A percentile compares a stretch with the other conserved stretches of the same genome.
These are phyloP conservation scores for Luffa acutangula DNA, from an alignment of 306 rosid genomes.

Conservation along the genomic window DNA sequence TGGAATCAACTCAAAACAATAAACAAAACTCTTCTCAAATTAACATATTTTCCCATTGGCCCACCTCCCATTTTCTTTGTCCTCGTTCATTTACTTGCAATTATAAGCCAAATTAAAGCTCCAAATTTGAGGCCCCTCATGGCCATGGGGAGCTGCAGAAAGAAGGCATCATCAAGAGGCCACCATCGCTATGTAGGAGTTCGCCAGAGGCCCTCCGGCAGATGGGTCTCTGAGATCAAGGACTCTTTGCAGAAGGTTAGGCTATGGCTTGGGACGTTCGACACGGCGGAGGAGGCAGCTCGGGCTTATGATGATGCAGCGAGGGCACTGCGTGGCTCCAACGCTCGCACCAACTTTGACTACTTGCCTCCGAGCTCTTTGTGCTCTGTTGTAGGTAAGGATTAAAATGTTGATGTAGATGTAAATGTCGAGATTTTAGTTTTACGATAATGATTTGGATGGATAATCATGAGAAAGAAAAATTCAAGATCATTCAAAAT, in stretches of 20 bases:
- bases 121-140: background rate
- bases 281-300: slow-evolving; percentile 62
- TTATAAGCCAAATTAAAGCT: background rate
- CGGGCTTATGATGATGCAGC: slow-evolving; percentile 61
- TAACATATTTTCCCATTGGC: background rate
- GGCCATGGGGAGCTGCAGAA: slow-evolving; percentile 14
- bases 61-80: background rate
- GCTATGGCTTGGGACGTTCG: slow-evolving; percentile 75
- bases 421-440: background rate
- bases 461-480: too few species aligned
- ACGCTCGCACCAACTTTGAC: slow-evolving; percentile 67
- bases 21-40: background rate
- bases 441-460: too few species aligned
- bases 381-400: background rate
- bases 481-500: too few species aligned
- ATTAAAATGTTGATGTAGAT: background rate
- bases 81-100: background rate
- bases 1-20: background rate
- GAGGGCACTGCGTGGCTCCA: slow-evolving; percentile 50
- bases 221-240: slow-evolving; percentile 89
- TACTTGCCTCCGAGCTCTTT: slow-evolving; percentile 14
- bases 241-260: slow-evolving; percentile 66
- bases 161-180: slow-evolving; percentile 51
- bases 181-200: slow-evolving; percentile 65
- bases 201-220: slow-evolving; percentile 64